Evolutionary conservation across 768 basidiomycete genomes (phyloP), one percentile per base, ranked within the genome.

Genomic region (Tylopilus balloui): DNA sequence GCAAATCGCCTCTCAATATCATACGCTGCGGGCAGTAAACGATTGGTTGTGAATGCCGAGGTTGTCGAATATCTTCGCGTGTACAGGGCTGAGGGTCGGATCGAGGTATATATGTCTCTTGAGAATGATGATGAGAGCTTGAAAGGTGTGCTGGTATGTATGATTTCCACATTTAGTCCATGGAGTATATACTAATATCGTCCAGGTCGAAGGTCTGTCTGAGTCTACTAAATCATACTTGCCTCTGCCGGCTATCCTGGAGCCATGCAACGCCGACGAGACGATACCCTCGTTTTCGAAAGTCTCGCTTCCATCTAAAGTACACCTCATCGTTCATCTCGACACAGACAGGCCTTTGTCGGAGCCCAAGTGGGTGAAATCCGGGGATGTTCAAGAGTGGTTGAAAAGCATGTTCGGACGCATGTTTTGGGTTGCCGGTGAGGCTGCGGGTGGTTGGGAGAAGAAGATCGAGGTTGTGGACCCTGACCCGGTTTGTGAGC

Each of bases 291-390:
- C 86, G 12, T 87, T 93, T 58, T 73, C 75, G 42, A 80, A 78
- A 60, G 71, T 71, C 8, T 55, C 56, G 21, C 64, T 77, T 17
- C 81, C 86, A 23, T 69, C 76, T 20, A 77, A 78, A 24, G 62
- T 88, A 17, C 80, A 77, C n/a, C 71, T 96, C 39, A 61, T 79
- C 10, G 84, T 88, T 20, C 78, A 92, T 69, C 78, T 98, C 53
- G 95, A 99, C 67, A 88, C 80, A 48, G 81, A 79, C 27, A 82
- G 88, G 50, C 96, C 96, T 0, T 71, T 98, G 28, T 93, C 92
- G 14, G 93, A 97, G 65, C 92, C 96, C 7, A 88, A 92, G 65
- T 99, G 95, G 96, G 92, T 92, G 31, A 91, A 92, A 67, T 86
- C 87, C 8, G 95, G 95, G 25, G 89, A 94, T 62, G 80, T 94